Percentiles rank a stretch among this genome's conserved stretches.
Evolutionary conservation across 2,329 filamentous ascomycete genomes (phyloP).

Genomic region (Basipetospora chlamydospora): DNA sequence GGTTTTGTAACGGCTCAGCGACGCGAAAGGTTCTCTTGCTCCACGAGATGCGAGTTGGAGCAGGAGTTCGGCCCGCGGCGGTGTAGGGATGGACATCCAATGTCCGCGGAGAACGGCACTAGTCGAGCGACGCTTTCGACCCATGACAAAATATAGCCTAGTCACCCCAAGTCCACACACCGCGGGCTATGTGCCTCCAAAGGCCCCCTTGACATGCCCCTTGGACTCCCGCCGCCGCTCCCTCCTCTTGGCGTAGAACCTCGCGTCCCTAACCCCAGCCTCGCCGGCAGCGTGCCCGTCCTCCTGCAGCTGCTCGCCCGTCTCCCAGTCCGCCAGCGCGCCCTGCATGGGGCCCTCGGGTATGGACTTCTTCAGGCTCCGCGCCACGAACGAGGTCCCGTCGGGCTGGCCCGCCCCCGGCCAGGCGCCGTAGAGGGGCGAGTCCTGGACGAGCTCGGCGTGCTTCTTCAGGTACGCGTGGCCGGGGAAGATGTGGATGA

Average conservation of each 20-base stretch:
- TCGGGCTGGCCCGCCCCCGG: conserved; percentile 18
- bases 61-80: too few species aligned
- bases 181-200: neutral
- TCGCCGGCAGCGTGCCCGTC: neutral
- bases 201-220: neutral
- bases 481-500: conserved; percentile 24
- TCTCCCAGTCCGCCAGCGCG: conserved; percentile 30
- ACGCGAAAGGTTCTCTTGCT: too few species aligned
- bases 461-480: conserved; percentile 25
- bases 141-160: neutral
- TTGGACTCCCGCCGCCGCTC: conserved; percentile 2
- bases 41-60: too few species aligned
- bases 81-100: too few species aligned
- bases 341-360: conserved; percentile 21
- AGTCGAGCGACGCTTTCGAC: too few species aligned
- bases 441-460: conserved; percentile 18
- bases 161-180: neutral
- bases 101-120: too few species aligned
- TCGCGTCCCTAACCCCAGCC: conserved; percentile 3
- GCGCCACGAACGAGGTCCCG: conserved; percentile 20
- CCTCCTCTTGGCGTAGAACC: neutral
- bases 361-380: conserved; percentile 22
- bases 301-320: conserved; percentile 12
- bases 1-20: too few species aligned
- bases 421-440: conserved; percentile 27